Base-by-base conservation (phyloP, 2,329 filamentous ascomycete species). In the Fusarium sp. region DNA sequence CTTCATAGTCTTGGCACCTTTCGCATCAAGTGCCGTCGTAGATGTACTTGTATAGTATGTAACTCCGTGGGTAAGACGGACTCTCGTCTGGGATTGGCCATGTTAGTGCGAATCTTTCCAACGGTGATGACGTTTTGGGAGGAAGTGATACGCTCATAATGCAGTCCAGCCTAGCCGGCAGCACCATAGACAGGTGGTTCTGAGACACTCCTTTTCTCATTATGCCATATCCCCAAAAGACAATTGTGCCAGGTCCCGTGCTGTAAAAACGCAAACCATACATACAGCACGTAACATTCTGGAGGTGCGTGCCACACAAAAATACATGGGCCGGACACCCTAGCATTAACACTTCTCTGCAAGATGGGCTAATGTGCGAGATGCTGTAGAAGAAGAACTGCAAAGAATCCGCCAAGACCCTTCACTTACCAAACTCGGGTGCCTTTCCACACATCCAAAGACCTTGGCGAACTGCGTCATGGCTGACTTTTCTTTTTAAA, bases 41-140 rank as follows among this genome's bases (percentile, higher is more conserved):
- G 64, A 36, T 36, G 61, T 36, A 29, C 35, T 43, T 64, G 51
- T 64, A 6, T 19, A 19, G 19, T 19, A 19, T 19, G 23, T 25
- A 25, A 6, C 23, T 25, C 23, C 23, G 57, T 38, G 27, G 51
- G 61, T 17, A 64, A 49, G 38, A 21, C 15, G 23, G 23, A 25
- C 6, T 25, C 23, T 7, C 23, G 4, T 25, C 23, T 25, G 8
- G 8, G 23, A 25, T 25, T 25, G 23, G 23, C 3, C 2, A 3
- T 25, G 23, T 25, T 29, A 15, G 44, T 35, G 47, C 9, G 17
- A 47, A 61, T 62, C 47, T 45, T 27, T 27, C 11, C 9, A 33
- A 25, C 33, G 19, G 35, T 9, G 17, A 49, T 51, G 50, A 32
- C 39, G 57, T 62, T 19, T 62, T 48, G 39, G 31, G 50, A 42